Evolutionary conservation across 306 rosid genomes (phyloP), one percentile per base, ranked within the genome.

Genomic region (Lithocarpus polystachyus): DNA sequence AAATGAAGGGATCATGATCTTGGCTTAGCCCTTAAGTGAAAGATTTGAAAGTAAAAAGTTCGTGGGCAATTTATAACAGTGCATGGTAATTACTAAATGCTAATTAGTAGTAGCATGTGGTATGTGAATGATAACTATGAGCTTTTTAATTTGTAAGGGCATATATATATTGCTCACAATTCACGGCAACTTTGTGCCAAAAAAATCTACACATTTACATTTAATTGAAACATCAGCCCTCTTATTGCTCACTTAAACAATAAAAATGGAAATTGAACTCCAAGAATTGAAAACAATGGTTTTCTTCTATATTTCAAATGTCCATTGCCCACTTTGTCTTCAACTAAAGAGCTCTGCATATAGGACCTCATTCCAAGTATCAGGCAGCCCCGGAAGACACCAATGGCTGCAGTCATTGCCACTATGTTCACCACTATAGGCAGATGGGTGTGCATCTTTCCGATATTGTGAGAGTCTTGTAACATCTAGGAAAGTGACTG

Each of bases 321-420:
- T 12, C 9, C 51, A 18, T 35, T 68, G 24, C 5, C 3, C 52
- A 31, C 71, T 31, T 18, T 53, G 29, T 64, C 64, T 19, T 89
- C 81, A 93, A 75, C 69, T 33, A 76, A 89, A 82, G 43, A 94
- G 92, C 79, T 87, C 78, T 3, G 97, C 95, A 83, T 73, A 84
- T 0, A 95, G 84, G 59, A 95, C 93, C 75, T 89, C 65, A 73
- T 95, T 95, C 99, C 99, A 95, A 29, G 99, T 95, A 82, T 95
- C 99, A 14, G 99, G 97, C 37, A 95, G 82, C 1, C 99, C 99
- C 0, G 99, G 99, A 60, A 95, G 97, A 60, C 99, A 95, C 99
- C 99, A 95, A 4, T 95, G 99, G 85, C 99, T 95, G 75, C 99
- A 95, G 74, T 95, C 99, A 8, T 62, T 76, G 37, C 88, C 82